These are phyloP conservation scores for Chaetomiaceae sp. DNA, from an alignment of 2,329 filamentous ascomycete species.

Conservation along the genomic window DNA sequence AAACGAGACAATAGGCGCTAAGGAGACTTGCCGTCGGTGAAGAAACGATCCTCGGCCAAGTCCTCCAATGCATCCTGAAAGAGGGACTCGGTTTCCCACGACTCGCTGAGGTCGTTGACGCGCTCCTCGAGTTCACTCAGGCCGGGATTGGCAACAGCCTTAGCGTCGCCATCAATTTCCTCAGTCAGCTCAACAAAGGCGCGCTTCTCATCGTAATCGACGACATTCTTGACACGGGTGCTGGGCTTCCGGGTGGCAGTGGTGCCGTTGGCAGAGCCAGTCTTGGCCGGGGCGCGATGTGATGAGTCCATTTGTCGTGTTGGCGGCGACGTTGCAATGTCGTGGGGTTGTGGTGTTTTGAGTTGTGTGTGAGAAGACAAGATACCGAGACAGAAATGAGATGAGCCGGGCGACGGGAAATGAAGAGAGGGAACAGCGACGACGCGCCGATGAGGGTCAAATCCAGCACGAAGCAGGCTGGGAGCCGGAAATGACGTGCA, in stretches of 20 bases:
- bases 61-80: conserved; percentile 60
- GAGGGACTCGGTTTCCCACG: conserved; percentile 61
- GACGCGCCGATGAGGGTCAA: conserved; percentile 10
- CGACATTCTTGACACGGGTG: conserved; percentile 31
- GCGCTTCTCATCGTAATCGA: conserved; percentile 32
- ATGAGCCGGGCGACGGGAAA: conserved; percentile 2
- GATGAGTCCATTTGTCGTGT: conserved; percentile 19
- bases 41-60: conserved; percentile 48
- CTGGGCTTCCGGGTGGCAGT: conserved; percentile 18
- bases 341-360: background rate
- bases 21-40: conserved; percentile 39
- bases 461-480: background rate
- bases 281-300: conserved; percentile 11
- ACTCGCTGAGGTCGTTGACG: conserved; percentile 48
- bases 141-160: conserved; percentile 1
- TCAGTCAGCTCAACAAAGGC: conserved; percentile 26
- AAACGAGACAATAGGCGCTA: conserved; percentile 8
- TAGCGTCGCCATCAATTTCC: conserved; percentile 32
- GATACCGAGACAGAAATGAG: background rate
- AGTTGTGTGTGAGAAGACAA: background rate
- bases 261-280: conserved; percentile 8
- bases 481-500: background rate
- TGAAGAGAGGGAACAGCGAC: conserved; percentile 11
- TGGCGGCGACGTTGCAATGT: background rate
- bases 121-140: conserved; percentile 46